phyloP scores from a whole-genome alignment of 495 filamentous ascomycete genomes.

The Xeromyces bisporus region DNA sequence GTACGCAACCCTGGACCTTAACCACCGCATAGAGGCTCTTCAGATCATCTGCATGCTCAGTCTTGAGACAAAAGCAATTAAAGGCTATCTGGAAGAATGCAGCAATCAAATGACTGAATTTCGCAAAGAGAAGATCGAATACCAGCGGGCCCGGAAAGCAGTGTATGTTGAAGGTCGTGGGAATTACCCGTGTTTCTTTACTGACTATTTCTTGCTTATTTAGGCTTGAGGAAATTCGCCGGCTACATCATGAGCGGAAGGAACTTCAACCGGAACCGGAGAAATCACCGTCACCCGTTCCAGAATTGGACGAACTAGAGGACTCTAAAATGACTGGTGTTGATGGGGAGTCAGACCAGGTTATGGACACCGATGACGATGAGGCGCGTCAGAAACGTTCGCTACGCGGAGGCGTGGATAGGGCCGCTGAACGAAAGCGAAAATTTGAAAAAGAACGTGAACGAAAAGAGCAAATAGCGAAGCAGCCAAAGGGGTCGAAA shows the following conservation, averaged over 20 bases:
- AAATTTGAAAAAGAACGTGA: slow-evolving; percentile 74
- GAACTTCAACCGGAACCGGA: slow-evolving; percentile 53
- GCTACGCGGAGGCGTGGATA: slow-evolving; percentile 59
- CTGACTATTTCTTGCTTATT: slow-evolving; percentile 6
- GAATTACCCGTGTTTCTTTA: no score
- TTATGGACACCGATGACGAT: slow-evolving; percentile 46
- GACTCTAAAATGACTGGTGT: slow-evolving; percentile 55
- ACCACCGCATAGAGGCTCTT: slow-evolving; percentile 60
- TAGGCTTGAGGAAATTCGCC: slow-evolving; percentile 68
- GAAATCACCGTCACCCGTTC: slow-evolving; percentile 45
- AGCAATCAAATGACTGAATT: slow-evolving; percentile 81
- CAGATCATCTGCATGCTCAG: slow-evolving; percentile 79
- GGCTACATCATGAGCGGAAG: slow-evolving; percentile 76
- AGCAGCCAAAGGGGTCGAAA: slow-evolving; percentile 73
- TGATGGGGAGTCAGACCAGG: slow-evolving; percentile 34
- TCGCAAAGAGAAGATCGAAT: slow-evolving; percentile 88
- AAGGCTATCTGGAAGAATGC: slow-evolving; percentile 79
- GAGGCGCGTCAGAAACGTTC: slow-evolving; percentile 44
- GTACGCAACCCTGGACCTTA: slow-evolving; percentile 63
- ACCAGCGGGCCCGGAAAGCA: slow-evolving; percentile 65
- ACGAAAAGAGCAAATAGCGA: slow-evolving; percentile 60
- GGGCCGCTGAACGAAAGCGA: slow-evolving; percentile 61
- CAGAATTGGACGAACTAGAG: slow-evolving; percentile 37
- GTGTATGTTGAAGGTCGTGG: slow-evolving; percentile 69
- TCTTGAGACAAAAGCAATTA: slow-evolving; percentile 68